These are phyloP conservation scores for Gregarina niphandrodes DNA, from an alignment of 169 alveolate genomes.

Conservation along the genomic window DNA sequence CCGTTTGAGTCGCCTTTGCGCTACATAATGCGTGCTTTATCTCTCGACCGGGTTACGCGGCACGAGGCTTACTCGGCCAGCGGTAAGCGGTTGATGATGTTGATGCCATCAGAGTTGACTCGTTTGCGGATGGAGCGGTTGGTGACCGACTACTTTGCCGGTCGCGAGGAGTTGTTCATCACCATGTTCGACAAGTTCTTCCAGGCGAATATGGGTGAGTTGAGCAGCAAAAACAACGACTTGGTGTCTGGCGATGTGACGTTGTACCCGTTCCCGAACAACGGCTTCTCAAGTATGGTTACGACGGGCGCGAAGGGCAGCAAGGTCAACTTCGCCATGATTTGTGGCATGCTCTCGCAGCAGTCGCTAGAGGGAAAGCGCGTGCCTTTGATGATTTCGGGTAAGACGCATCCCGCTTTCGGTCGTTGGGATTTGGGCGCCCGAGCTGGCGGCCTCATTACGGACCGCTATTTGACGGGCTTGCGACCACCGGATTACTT, in stretches of 20 bases:
- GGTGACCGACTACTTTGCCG: too few relatives aligned
- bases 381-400: constrained; percentile 76
- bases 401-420: constrained; percentile 74
- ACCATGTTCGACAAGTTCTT: too few relatives aligned
- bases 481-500: constrained; percentile 85
- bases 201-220: too few relatives aligned
- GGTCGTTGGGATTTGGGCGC: constrained; percentile 78
- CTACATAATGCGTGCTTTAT: constrained; percentile 4
- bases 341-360: constrained; percentile 71
- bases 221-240: too few relatives aligned
- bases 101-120: too few relatives aligned
- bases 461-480: constrained; percentile 89
- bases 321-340: constrained; percentile 70
- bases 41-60: too few relatives aligned
- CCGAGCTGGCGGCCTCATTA: constrained; percentile 76
- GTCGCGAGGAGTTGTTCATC: too few relatives aligned
- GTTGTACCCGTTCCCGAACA: constrained; percentile 84
- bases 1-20: constrained; percentile 6
- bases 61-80: too few relatives aligned
- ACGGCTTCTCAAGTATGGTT: constrained; percentile 85
- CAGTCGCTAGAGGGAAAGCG: constrained; percentile 83
- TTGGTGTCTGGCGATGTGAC: too few relatives aligned
- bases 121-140: too few relatives aligned
- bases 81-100: too few relatives aligned
- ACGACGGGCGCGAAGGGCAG: constrained; percentile 60